Conservation (phyloP, 208 protist genomes). For the Angomonas ambiguus region DNA sequence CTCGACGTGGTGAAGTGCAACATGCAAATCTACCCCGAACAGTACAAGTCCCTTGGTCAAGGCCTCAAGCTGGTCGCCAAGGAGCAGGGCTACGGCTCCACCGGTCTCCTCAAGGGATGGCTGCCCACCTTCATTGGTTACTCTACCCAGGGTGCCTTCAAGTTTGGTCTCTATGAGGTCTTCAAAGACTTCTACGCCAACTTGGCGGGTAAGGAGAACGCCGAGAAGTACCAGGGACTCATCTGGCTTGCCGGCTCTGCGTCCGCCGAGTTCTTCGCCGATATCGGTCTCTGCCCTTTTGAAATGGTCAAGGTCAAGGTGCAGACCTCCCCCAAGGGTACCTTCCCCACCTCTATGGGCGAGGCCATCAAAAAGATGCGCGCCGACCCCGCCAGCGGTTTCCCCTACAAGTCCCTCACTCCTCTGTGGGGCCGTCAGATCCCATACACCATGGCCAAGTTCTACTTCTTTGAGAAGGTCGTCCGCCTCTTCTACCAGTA, state of each 20-base stretch:
- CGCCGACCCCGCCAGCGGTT: constrained; percentile 65
- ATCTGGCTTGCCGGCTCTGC: constrained; percentile 91
- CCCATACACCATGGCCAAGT: constrained; percentile 96
- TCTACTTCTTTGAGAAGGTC: constrained; percentile 89
- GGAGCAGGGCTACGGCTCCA: constrained; percentile 70
- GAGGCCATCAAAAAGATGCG: constrained; percentile 70
- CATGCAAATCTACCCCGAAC: constrained; percentile 90
- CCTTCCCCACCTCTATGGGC: constrained; percentile 69
- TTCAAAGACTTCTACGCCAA: constrained; percentile 93
- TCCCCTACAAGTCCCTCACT: constrained; percentile 86
- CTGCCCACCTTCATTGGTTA: constrained; percentile 90
- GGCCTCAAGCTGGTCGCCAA: constrained; percentile 53
- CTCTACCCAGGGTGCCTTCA: constrained; percentile 89
- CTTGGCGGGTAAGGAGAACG: constrained; percentile 80
- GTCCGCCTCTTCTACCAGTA: constrained; percentile 86
- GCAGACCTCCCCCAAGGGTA: constrained; percentile 81
- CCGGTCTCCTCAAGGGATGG: constrained; percentile 88
- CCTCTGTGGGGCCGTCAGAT: constrained; percentile 94
- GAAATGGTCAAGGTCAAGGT: constrained; percentile 94
- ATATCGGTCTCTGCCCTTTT: constrained; percentile 94
- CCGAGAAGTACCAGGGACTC: constrained; percentile 56
- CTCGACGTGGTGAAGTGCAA: constrained; percentile 97
- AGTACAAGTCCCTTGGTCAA: constrained; percentile 77
- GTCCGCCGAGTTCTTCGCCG: constrained; percentile 95
- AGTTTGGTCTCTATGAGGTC: constrained; percentile 94